Evolutionary conservation across 78 protist species (phyloP).

Genomic region (Diacronema lutheri): DNA sequence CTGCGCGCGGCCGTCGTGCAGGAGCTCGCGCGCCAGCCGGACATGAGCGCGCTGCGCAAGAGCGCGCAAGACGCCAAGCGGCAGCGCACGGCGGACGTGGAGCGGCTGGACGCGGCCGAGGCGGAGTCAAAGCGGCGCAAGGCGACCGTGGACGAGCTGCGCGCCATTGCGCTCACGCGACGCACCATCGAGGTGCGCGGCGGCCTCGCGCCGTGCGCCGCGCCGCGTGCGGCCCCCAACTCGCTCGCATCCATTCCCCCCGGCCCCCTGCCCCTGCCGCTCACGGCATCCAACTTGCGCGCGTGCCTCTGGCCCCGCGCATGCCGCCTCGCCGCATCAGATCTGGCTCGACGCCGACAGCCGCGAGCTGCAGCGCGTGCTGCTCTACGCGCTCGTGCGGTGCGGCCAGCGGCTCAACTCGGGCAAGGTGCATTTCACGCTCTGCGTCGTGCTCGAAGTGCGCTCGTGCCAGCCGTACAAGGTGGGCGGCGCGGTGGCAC

Average conservation of each 20-base stretch:
- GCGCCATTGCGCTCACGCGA: not conserved
- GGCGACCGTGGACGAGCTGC: not conserved
- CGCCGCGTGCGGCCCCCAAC: too few relatives aligned
- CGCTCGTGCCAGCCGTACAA: not conserved
- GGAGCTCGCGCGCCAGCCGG: not conserved
- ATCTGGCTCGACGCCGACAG: too few relatives aligned
- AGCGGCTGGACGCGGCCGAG: not conserved
- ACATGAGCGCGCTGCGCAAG: not conserved
- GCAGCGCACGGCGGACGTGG: not conserved
- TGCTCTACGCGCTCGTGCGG: too few relatives aligned
- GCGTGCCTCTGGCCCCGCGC: not conserved
- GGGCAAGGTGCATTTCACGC: too few relatives aligned
- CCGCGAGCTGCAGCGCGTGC: too few relatives aligned
- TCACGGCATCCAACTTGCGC: not conserved
- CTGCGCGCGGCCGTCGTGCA: not conserved
- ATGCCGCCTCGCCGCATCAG: too few relatives aligned
- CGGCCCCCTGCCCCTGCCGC: not conserved
- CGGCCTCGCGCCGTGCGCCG: not conserved
- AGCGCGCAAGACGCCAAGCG: not conserved
- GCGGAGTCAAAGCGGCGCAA: too few relatives aligned
- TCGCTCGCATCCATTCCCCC: too few relatives aligned
- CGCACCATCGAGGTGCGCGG: not conserved
- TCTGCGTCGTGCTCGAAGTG: too few relatives aligned
- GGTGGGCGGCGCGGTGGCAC: not conserved
- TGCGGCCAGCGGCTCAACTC: too few relatives aligned